A percentile compares a stretch with the other conserved stretches of the same genome.
phyloP scores from a whole-genome alignment of 1,284 basidiomycete species.

The Fomitiporia mediterranea region DNA sequence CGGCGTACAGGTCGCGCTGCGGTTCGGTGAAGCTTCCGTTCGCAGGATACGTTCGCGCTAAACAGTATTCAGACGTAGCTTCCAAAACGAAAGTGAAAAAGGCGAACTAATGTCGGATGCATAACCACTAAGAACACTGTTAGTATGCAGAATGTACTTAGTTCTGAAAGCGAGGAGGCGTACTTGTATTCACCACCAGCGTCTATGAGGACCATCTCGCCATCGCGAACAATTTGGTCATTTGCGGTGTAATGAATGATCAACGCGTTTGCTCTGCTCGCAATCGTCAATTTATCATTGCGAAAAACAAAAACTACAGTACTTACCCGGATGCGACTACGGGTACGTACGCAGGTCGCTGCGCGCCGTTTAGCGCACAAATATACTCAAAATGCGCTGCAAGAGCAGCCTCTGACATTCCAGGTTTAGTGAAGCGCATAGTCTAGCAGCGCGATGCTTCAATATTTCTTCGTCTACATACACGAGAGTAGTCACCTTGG shows the following conservation, averaged over 20 bases:
- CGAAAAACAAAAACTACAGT: neutral
- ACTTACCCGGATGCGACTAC: conserved; percentile 88
- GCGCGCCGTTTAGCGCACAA: conserved; percentile 73
- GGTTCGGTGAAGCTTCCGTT: conserved; percentile 75
- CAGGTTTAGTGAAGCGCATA: conserved; percentile 77
- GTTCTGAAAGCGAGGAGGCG: conserved; percentile 26
- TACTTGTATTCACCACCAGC: conserved; percentile 88
- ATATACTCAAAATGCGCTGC: conserved; percentile 88
- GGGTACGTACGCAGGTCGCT: conserved; percentile 88
- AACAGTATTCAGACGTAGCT: conserved; percentile 18
- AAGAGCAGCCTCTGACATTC: conserved; percentile 68
- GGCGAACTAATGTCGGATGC: conserved; percentile 88
- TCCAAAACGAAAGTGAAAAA: neutral
- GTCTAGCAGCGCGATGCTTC: conserved; percentile 41
- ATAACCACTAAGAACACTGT: conserved; percentile 65
- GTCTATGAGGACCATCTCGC: conserved; percentile 84
- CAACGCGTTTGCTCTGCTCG: conserved; percentile 69
- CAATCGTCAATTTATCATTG: conserved; percentile 20
- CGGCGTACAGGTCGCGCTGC: conserved; percentile 86
- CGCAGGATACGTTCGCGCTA: conserved; percentile 86
- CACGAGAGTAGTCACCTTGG: conserved; percentile 47
- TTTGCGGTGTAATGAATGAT: conserved; percentile 93
- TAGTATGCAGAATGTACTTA: neutral
- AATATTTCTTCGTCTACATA: neutral
- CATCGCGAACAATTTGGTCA: conserved; percentile 66